Conservation (phyloP, 805 yeast genomes). For the Yarrowia sp. region DNA sequence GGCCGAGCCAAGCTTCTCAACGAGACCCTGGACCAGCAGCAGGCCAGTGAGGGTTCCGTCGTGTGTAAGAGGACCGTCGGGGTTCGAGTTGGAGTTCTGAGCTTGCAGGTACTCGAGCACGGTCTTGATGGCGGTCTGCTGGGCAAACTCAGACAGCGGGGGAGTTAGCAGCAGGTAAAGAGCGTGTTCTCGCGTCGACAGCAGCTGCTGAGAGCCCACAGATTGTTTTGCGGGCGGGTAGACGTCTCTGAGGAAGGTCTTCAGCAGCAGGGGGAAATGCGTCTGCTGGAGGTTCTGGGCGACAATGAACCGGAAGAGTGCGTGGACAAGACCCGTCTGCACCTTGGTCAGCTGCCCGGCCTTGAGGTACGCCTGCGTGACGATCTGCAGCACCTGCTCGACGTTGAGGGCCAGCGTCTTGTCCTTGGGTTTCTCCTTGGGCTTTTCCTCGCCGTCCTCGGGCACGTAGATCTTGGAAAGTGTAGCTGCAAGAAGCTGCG, state of each 20-base stretch:
- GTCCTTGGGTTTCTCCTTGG: slow-evolving; percentile 7
- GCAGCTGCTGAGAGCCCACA: slow-evolving; percentile 1
- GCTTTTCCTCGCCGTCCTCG: slow-evolving; percentile 6
- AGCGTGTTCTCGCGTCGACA: neutral
- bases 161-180: neutral
- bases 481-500: slow-evolving; percentile 33
- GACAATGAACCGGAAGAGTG: slow-evolving; percentile 4
- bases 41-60: slow-evolving; percentile 23
- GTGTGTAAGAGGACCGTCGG: neutral
- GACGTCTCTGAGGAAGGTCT: slow-evolving; percentile 2
- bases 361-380: slow-evolving; percentile 2
- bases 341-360: slow-evolving; percentile 9
- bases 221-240: slow-evolving; percentile 4
- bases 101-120: slow-evolving; percentile 31
- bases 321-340: slow-evolving; percentile 15
- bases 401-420: neutral
- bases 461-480: neutral
- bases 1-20: slow-evolving; percentile 37
- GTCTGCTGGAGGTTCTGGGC: slow-evolving; percentile 1
- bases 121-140: slow-evolving; percentile 33
- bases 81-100: slow-evolving; percentile 3
- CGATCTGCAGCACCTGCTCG: slow-evolving; percentile 2
- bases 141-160: slow-evolving; percentile 28
- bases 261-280: neutral
- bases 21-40: slow-evolving; percentile 31